Percentiles rank a stretch among this genome's conserved stretches.
These are phyloP conservation scores for Kwoniella dendrophila DNA, from an alignment of 768 basidiomycete species.

Conservation along the genomic window DNA sequence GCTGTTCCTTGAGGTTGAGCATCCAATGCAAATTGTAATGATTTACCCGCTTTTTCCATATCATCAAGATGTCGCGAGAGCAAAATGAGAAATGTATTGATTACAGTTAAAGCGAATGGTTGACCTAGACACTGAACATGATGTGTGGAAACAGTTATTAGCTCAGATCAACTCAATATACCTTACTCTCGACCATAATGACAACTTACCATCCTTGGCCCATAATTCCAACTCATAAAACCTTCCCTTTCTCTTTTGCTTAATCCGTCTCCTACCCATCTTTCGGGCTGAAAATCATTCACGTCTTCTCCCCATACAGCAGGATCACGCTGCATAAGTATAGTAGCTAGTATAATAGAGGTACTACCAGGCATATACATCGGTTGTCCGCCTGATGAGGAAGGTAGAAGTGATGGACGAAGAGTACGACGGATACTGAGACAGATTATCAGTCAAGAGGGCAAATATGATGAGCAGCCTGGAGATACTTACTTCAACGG, in stretches of 20 bases:
- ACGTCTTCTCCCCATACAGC: slow-evolving; percentile 75
- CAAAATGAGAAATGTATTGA: slow-evolving; percentile 38
- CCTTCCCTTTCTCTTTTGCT: slow-evolving; percentile 25
- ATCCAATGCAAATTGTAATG: slow-evolving; percentile 30
- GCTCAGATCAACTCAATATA: neutral
- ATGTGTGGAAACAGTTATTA: neutral
- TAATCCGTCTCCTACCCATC: slow-evolving; percentile 68
- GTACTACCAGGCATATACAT: slow-evolving; percentile 51
- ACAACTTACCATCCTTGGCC: slow-evolving; percentile 48
- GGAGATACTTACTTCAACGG: slow-evolving; percentile 62
- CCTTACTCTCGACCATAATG: no score
- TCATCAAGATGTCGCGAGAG: slow-evolving; percentile 25
- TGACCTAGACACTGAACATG: slow-evolving; percentile 47
- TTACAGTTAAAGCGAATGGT: slow-evolving; percentile 41
- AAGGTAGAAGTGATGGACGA: slow-evolving; percentile 40
- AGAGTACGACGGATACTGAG: slow-evolving; percentile 47
- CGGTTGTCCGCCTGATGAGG: slow-evolving; percentile 26
- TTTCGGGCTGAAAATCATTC: slow-evolving; percentile 73
- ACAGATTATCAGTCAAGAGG: neutral
- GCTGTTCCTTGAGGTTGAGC: slow-evolving; percentile 27
- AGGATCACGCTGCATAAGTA: slow-evolving; percentile 69
- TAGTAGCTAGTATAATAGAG: slow-evolving; percentile 64
- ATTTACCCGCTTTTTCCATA: neutral
- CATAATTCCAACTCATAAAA: slow-evolving; percentile 43
- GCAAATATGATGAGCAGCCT: neutral